Evolutionary conservation across 495 filamentous ascomycete genomes (phyloP).

Genomic region (Xylaria flabelliformis): DNA sequence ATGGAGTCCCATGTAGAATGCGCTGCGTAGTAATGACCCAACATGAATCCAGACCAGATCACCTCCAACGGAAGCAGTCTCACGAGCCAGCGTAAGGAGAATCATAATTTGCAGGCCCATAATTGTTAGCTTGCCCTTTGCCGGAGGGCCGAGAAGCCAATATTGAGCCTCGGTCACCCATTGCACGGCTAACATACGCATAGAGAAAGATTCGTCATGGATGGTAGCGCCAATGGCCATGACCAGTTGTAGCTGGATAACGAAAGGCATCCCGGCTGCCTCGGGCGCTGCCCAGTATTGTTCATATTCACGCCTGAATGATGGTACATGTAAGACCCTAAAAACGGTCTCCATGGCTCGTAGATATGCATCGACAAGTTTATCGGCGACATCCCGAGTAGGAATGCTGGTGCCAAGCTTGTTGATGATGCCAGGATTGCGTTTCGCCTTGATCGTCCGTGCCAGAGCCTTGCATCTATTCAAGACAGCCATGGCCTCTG

Average conservation of each 20-base stretch:
- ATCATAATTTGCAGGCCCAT: slow-evolving; percentile 64
- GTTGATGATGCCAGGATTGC: slow-evolving; percentile 50
- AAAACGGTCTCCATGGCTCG: slow-evolving; percentile 58
- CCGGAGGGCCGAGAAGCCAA: slow-evolving; percentile 62
- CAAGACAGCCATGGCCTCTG: slow-evolving; percentile 40
- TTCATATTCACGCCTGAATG: slow-evolving; percentile 59
- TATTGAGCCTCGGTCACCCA: slow-evolving; percentile 70
- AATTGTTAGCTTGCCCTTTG: slow-evolving; percentile 62
- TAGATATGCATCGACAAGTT: slow-evolving; percentile 59
- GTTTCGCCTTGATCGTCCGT: slow-evolving; percentile 52
- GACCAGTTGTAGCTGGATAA: slow-evolving; percentile 67
- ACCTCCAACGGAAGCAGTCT: slow-evolving; percentile 59
- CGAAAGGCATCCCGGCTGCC: slow-evolving; percentile 45
- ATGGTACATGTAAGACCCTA: slow-evolving; percentile 58
- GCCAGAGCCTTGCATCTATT: slow-evolving; percentile 54
- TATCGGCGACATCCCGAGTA: slow-evolving; percentile 52
- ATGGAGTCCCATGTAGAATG: slow-evolving; percentile 68
- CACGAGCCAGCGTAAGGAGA: slow-evolving; percentile 64
- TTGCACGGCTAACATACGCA: slow-evolving; percentile 58
- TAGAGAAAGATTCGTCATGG: slow-evolving; percentile 56
- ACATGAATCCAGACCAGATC: slow-evolving; percentile 67
- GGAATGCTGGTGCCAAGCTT: slow-evolving; percentile 48
- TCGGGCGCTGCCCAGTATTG: slow-evolving; percentile 44
- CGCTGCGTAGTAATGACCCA: slow-evolving; percentile 62
- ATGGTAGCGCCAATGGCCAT: slow-evolving; percentile 65